phyloP scores from a whole-genome alignment of 495 filamentous ascomycete genomes.

The Aspergillus carlsbadensis region DNA sequence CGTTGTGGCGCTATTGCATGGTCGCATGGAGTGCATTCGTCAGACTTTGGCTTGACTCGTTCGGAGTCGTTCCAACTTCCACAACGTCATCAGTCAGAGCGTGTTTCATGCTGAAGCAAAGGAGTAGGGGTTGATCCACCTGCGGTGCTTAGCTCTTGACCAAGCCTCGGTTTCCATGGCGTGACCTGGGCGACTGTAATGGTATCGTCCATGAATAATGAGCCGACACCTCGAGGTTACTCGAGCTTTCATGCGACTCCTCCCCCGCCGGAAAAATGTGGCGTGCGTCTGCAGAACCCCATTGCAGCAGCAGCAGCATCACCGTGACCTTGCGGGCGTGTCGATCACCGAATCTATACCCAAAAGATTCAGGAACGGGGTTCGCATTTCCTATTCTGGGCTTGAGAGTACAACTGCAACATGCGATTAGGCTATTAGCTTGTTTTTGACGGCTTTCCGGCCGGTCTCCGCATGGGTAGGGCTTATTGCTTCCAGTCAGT shows the following conservation, averaged over 20 bases:
- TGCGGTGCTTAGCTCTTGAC: not conserved
- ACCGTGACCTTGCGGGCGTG: not conserved
- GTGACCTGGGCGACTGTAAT: not conserved
- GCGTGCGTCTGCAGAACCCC: not conserved
- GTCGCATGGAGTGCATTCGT: not conserved
- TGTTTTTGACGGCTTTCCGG: not conserved
- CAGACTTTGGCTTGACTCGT: not conserved
- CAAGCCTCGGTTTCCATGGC: not conserved
- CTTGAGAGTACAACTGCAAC: not conserved
- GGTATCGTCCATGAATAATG: not conserved
- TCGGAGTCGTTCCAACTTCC: too few species aligned
- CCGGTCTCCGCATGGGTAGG: not conserved
- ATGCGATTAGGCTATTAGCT: not conserved
- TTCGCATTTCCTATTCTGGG: not conserved
- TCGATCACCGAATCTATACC: constrained; percentile 8
- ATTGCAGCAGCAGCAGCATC: not conserved
- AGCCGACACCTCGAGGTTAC: not conserved
- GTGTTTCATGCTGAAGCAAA: constrained; percentile 7
- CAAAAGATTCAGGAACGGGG: constrained; percentile 5
- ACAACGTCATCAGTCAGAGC: not conserved
- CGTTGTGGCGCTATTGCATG: not conserved
- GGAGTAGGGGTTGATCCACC: not conserved
- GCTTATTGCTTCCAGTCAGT: not conserved
- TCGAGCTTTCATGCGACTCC: not conserved
- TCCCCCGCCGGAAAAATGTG: constrained; percentile 5